Conservation (phyloP, 768 basidiomycete species). For the Suillus ampliporus region DNA sequence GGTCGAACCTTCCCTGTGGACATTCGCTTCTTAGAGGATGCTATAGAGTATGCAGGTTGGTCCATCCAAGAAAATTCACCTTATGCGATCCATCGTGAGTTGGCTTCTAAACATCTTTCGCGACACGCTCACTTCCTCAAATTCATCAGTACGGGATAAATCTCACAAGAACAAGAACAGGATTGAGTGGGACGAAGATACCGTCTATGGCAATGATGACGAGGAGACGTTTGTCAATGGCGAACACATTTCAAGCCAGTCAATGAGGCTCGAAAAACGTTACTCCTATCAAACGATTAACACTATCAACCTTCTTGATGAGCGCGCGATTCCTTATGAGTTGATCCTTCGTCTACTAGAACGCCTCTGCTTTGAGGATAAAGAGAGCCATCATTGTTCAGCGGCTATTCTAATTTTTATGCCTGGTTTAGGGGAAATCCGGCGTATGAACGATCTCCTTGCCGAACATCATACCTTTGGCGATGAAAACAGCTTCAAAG, state of each 20-base stretch:
- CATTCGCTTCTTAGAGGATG: conserved; percentile 87
- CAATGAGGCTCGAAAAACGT: conserved; percentile 71
- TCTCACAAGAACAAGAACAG: conserved; percentile 65
- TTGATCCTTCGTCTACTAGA: conserved; percentile 86
- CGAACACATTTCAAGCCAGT: conserved; percentile 19
- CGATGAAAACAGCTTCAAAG: conserved; percentile 61
- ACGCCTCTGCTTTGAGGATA: conserved; percentile 75
- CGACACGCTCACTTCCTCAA: conserved; percentile 1
- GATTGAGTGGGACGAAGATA: conserved; percentile 83
- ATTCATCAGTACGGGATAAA: conserved; percentile 59
- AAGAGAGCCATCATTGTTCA: conserved; percentile 59
- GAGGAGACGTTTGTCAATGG: conserved; percentile 44
- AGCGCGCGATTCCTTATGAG: conserved; percentile 89
- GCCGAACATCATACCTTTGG: conserved; percentile 78
- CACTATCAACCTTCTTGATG: conserved; percentile 87
- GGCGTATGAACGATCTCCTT: conserved; percentile 83
- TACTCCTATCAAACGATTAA: conserved; percentile 77
- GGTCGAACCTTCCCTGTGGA: conserved; percentile 96
- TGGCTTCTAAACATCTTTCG: neutral
- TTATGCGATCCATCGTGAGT: conserved; percentile 75
- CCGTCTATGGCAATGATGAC: conserved; percentile 63
- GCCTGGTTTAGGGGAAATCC: conserved; percentile 94
- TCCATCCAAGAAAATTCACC: conserved; percentile 78
- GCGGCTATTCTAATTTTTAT: conserved; percentile 89
- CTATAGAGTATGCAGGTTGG: conserved; percentile 83